phyloP scores from a whole-genome alignment of 2,329 filamentous ascomycete species.

The Curvularia spicifera region DNA sequence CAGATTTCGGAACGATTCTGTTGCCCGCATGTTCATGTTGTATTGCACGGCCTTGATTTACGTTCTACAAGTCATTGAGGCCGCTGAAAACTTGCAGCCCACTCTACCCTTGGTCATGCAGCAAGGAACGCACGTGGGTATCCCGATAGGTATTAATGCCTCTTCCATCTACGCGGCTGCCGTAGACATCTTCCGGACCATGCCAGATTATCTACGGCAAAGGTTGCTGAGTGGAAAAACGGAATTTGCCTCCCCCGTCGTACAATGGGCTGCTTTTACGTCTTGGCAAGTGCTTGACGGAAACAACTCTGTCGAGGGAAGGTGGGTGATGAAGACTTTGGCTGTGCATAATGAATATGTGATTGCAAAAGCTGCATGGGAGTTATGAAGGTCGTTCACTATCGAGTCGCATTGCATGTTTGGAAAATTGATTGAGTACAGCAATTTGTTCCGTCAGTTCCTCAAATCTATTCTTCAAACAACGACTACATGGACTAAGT shows the following conservation, averaged over 20 bases:
- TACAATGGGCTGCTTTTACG: slow-evolving; percentile 33
- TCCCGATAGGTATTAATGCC: background rate
- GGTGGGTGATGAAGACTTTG: slow-evolving; percentile 16
- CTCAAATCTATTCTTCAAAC: background rate
- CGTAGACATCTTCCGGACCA: slow-evolving; percentile 29
- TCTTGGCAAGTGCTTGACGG: slow-evolving; percentile 26
- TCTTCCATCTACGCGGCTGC: slow-evolving; percentile 21
- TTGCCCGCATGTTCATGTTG: slow-evolving; percentile 33
- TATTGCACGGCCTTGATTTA: slow-evolving; percentile 40
- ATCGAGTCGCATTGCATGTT: background rate
- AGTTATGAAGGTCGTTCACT: background rate
- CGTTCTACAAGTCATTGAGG: slow-evolving; percentile 30
- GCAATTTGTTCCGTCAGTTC: background rate
- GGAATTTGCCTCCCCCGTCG: slow-evolving; percentile 21
- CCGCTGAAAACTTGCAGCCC: slow-evolving; percentile 9
- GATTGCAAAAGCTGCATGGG: slow-evolving; percentile 12
- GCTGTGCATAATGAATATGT: slow-evolving; percentile 3
- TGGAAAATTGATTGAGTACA: background rate
- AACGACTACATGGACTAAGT: background rate
- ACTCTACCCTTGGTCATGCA: background rate
- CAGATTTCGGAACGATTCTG: slow-evolving; percentile 9
- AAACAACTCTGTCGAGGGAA: slow-evolving; percentile 23
- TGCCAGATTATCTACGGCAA: slow-evolving; percentile 27
- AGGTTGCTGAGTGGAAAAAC: slow-evolving; percentile 11
- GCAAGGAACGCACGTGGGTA: background rate